Evolutionary conservation across 371 early-diverging fungal species (phyloP), one percentile per base, ranked within the genome.

Genomic region (Gilbertella persicaria): DNA sequence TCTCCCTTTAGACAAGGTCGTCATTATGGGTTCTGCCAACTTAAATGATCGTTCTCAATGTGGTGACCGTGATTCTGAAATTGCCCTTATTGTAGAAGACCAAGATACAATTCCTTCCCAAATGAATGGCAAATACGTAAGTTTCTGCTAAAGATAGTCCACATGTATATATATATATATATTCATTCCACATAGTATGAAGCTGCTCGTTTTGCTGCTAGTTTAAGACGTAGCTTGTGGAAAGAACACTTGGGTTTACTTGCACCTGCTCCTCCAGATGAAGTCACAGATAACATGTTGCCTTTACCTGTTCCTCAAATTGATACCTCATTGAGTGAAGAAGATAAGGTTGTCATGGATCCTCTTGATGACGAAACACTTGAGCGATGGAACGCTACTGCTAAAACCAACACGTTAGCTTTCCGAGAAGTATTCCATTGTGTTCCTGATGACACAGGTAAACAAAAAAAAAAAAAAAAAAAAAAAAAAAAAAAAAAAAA

Each of bases 11-110:
- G 94, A 93, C 61, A 80, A 79, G 13, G 73, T 78, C 29, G 89
- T 89, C 33, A 82, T 97, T 45, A 84, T 91, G 74, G 97, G 97
- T 19, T 91, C 92, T 17, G 91, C 95, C 51, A 96, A 96, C 71
- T 75, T 96, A 61, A 97, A 97, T 69, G 94, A 93, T 69, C 89
- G 97, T 9, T 93, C 93, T 4, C 89, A 92, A 74, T 70, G 85
- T 38, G 97, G 97, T 46, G 83, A 85, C 63, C 89, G 94, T 57
- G 97, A 97, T 60, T 91, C 94, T 19, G 97, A 97, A 70, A 84
- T 95, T 41, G 92, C 93, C 21, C 77, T 91, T 48, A 50, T 93
- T 19, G 78, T 94, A 20, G 91, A 91, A 65, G 95, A 94, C 60
- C 66, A 83, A 14, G 79, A 83, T 21, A 73, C 66, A 19, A 78